These are phyloP conservation scores for Cystobasidiopsis lactophilus DNA, from an alignment of 768 basidiomycete species.

Conservation along the genomic window DNA sequence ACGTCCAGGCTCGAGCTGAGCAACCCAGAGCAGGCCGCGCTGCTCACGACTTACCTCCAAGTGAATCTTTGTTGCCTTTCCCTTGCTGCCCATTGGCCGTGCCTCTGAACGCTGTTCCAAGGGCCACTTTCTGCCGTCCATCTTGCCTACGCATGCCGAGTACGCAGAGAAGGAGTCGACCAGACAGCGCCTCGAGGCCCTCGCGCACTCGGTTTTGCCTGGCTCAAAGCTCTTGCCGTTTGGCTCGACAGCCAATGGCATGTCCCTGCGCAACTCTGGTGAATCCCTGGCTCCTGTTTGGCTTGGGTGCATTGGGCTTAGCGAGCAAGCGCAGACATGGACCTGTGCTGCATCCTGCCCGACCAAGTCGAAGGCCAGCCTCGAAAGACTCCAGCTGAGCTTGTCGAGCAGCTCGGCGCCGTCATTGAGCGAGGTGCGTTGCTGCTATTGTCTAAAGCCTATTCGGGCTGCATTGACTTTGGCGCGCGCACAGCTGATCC, in stretches of 20 bases:
- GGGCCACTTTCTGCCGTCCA: slow-evolving; percentile 15
- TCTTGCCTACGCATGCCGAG: slow-evolving; percentile 18
- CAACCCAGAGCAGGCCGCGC: too few relatives aligned
- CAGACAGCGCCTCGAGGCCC: slow-evolving; percentile 73
- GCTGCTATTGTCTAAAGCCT: not conserved
- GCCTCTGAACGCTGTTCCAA: too few relatives aligned
- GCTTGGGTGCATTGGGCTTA: not conserved
- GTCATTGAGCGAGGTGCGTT: slow-evolving; percentile 70
- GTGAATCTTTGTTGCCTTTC: too few relatives aligned
- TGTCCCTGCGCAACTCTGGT: slow-evolving; percentile 91
- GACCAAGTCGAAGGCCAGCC: slow-evolving; percentile 41
- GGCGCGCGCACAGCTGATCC: slow-evolving; percentile 38
- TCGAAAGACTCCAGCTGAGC: slow-evolving; percentile 51
- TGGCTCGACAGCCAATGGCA: slow-evolving; percentile 90
- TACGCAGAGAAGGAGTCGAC: slow-evolving; percentile 72
- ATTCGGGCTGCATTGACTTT: not conserved
- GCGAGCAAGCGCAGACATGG: slow-evolving; percentile 54
- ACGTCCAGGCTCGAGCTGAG: not conserved
- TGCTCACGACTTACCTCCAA: too few relatives aligned
- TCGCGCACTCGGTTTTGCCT: slow-evolving; percentile 87
- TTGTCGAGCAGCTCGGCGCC: slow-evolving; percentile 83
- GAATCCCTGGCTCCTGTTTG: slow-evolving; percentile 13
- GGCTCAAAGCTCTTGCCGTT: slow-evolving; percentile 76
- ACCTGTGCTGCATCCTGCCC: slow-evolving; percentile 88
- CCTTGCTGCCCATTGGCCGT: too few relatives aligned